Base-by-base conservation (phyloP, 2,329 filamentous ascomycete species). In the Cercospora sojina region DNA sequence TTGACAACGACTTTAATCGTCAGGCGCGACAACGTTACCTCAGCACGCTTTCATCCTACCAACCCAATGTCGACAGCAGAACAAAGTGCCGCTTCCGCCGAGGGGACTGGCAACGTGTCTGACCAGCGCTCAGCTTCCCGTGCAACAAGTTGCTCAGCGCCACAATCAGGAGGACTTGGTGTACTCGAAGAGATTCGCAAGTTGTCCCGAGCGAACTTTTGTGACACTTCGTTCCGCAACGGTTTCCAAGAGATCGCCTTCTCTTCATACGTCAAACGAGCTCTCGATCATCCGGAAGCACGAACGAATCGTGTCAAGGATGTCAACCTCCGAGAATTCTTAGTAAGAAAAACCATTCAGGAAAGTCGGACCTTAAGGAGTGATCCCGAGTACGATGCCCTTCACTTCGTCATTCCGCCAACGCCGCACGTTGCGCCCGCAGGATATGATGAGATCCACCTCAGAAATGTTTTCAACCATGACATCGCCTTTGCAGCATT, bases 371-470 rank as follows among this genome's bases (percentile, higher is more conserved):
- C 49, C 29, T 47, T 25, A 20, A 9, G 16, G 23, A 57, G 23
- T 16, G 29, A 43, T n/a, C 27, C 41, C 23, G 49, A 63, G 9
- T 63, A 56, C 23, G 60, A 63, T 20, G 60, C 60, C 35, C 60
- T 63, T 25, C 49, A 57, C 35, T 63, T 63, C 51, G 10, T 31
- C 25, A 5, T 57, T 16, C 32, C 51, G 29, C 49, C 60, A n/a
- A 41, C 51, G 9, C 49, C 49, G 23, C 20, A 29, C 23, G 5
- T 53, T 18, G 60, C 49, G n/a, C 51, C 60, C 3, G 13, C 38
- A 32, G 51, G 60, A 23, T 63, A 57, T 16, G 60, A 63, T 20
- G 32, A 63, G 23, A 57, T 63, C 35, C 49, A 56, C 18, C 32
- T 63, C 13, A 51, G 60, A 20, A 57, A 57, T 27, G 51, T 27